These are phyloP conservation scores for Cladosporium sp. DNA, from an alignment of 2,329 filamentous ascomycete genomes.

Conservation along the genomic window DNA sequence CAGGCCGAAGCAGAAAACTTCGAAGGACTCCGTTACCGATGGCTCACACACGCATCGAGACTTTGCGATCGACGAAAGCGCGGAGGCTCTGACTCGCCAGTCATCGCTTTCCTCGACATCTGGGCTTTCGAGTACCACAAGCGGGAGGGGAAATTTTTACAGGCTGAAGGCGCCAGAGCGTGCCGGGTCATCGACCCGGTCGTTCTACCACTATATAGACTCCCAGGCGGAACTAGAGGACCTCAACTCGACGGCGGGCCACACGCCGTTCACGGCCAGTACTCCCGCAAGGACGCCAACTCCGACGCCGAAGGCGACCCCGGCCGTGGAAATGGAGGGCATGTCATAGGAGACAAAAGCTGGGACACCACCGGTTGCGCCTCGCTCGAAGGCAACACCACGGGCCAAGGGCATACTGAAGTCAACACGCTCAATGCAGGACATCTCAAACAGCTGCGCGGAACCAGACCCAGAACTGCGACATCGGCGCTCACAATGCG, in stretches of 20 bases:
- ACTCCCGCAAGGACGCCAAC: neutral
- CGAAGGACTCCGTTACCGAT: constrained; percentile 3
- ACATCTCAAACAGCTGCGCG: neutral
- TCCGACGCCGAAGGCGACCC: constrained; percentile 1
- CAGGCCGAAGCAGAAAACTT: neutral
- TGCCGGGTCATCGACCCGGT: constrained; percentile 9
- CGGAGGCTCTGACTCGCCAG: neutral
- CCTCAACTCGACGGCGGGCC: constrained; percentile 3
- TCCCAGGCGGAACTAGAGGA: neutral
- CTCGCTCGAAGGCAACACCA: neutral
- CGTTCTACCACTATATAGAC: constrained; percentile 3
- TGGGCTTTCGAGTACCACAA: neutral
- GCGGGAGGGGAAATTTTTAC: neutral
- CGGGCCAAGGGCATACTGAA: neutral
- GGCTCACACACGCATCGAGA: constrained; percentile 9
- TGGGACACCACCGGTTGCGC: neutral
- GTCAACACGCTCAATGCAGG: neutral
- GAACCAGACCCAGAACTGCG: neutral
- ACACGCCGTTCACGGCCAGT: neutral
- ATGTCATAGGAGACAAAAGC: constrained; percentile 1
- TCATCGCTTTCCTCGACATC: neutral
- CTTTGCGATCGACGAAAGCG: neutral
- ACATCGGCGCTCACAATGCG: neutral
- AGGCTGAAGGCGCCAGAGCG: neutral
- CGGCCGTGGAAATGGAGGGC: neutral